Evolutionary conservation across 495 filamentous ascomycete species (phyloP), one percentile per base, ranked within the genome.

Genomic region (Aspergillus sclerotioniger): DNA sequence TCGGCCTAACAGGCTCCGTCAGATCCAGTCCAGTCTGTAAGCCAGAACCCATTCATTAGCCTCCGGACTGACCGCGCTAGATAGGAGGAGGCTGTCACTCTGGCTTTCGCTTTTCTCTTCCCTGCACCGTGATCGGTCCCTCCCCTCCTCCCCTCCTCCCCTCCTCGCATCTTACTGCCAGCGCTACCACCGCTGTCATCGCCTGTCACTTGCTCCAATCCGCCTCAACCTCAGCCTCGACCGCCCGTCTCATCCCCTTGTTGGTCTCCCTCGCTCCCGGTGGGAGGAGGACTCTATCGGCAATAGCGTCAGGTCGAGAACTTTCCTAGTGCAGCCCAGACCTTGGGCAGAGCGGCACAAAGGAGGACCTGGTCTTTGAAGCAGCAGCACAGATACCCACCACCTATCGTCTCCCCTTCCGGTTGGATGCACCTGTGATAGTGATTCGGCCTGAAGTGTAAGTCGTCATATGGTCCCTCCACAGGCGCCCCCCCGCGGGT

Each of bases 1-100:
- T 57, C 55, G 47, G 55, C 47, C 47, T 50, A 32, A 50, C 47
- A 32, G 21, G 54, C 54, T 44, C 31, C 31, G 31, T 37, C 54
- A 49, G 33, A 44, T 41, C 35, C 54, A 31, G 31, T 35, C 28
- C 25, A 5, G 25, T 54, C 39, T 45, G 52, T 44, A 45, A 54
- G 33, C 28, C 10, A 54, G 19, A 54, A 35, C 33, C 33, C 9
- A 35, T 9, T 35, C 25, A 35, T 13, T 35, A 35, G 33, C 13
- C 33, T 35, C 13, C 37, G 10, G 37, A 41, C 37, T 13, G 37
- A 6, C 37, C 37, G n/a, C 37, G 37, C 37, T 41, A 41, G 37
- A 41, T 41, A 41, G 37, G 37, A 41, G 10, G 10, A 41, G 10
- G 10, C 37, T 6, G 37, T 41, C 37, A n/a, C 46, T 49, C 28